A percentile compares a stretch with the other conserved stretches of the same genome.
Conservation (phyloP, 2,329 filamentous ascomycete species). For the Akanthomyces dipterigenus region DNA sequence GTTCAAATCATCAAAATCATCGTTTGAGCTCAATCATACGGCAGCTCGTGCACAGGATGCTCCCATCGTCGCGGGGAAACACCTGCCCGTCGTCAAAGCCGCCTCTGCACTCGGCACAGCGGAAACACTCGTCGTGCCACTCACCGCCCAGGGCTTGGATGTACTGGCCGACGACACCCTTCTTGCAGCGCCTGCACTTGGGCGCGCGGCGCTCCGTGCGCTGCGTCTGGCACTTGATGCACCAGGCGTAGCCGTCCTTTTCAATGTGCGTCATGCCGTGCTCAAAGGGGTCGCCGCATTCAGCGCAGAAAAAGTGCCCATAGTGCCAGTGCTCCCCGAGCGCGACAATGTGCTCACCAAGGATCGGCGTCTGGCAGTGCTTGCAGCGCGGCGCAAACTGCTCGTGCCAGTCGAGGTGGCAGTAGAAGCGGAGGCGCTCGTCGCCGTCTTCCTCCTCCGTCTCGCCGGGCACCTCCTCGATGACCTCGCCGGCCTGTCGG, state of each 20-base stretch:
- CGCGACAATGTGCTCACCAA: slow-evolving; percentile 89
- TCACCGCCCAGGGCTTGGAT: slow-evolving; percentile 82
- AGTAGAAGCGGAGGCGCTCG: slow-evolving; percentile 76
- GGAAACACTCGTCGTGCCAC: slow-evolving; percentile 92
- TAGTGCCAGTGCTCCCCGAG: slow-evolving; percentile 95
- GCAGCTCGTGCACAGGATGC: slow-evolving; percentile 56
- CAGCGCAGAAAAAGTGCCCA: slow-evolving; percentile 97
- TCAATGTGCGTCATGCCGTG: slow-evolving; percentile 68
- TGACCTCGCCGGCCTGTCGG: slow-evolving; percentile 49
- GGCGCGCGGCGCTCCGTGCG: slow-evolving; percentile 81
- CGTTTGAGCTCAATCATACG: slow-evolving; percentile 54
- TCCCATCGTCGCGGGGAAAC: slow-evolving; percentile 48
- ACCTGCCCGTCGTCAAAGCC: slow-evolving; percentile 60
- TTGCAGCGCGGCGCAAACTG: slow-evolving; percentile 88
- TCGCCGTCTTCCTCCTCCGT: slow-evolving; percentile 68
- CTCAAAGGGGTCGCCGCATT: slow-evolving; percentile 94
- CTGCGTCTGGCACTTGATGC: slow-evolving; percentile 84
- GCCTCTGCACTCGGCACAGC: slow-evolving; percentile 58
- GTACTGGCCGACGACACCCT: slow-evolving; percentile 82
- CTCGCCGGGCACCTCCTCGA: slow-evolving; percentile 56
- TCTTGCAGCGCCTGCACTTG: slow-evolving; percentile 80
- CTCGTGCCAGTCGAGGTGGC: slow-evolving; percentile 98
- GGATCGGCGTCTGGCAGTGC: slow-evolving; percentile 92
- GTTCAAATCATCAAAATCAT: slow-evolving; percentile 19
- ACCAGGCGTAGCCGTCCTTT: slow-evolving; percentile 97